Conservation (phyloP, 208 protist genomes). For the Trypanosoma platydactyli region DNA sequence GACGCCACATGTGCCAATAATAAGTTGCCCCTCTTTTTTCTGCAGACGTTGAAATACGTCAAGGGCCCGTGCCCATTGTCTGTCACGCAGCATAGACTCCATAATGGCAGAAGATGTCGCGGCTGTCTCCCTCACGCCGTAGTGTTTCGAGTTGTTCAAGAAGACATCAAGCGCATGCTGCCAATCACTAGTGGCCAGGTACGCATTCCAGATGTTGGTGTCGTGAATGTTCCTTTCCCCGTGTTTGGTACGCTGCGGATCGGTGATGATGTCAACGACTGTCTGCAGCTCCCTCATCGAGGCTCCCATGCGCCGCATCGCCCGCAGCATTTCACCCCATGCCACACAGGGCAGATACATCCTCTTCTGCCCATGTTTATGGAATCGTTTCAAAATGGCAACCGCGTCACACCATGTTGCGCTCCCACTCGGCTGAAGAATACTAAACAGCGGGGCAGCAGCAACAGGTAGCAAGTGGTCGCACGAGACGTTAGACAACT, state of each 20-base stretch:
- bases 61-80: conserved; percentile 30
- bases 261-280: conserved; percentile 57
- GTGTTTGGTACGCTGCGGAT: conserved; percentile 42
- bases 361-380: background rate
- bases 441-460: conserved; percentile 28
- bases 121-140: conserved; percentile 50
- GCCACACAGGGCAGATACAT: conserved; percentile 62
- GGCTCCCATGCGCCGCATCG: conserved; percentile 55
- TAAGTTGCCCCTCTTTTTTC: conserved; percentile 21
- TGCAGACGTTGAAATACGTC: conserved; percentile 37
- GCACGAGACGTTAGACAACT: background rate
- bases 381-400: conserved; percentile 9
- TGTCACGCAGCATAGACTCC: conserved; percentile 37
- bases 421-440: conserved; percentile 16
- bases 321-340: conserved; percentile 66
- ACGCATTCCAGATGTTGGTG: conserved; percentile 71
- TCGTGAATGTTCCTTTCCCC: conserved; percentile 41
- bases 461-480: conserved; percentile 16
- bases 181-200: conserved; percentile 45
- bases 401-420: conserved; percentile 24
- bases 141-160: conserved; percentile 42
- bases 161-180: conserved; percentile 61
- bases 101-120: conserved; percentile 61
- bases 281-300: conserved; percentile 40
- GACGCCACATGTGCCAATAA: conserved; percentile 36